These are phyloP conservation scores for Alternaria consortialis DNA, from an alignment of 2,329 filamentous ascomycete species.

Conservation along the genomic window DNA sequence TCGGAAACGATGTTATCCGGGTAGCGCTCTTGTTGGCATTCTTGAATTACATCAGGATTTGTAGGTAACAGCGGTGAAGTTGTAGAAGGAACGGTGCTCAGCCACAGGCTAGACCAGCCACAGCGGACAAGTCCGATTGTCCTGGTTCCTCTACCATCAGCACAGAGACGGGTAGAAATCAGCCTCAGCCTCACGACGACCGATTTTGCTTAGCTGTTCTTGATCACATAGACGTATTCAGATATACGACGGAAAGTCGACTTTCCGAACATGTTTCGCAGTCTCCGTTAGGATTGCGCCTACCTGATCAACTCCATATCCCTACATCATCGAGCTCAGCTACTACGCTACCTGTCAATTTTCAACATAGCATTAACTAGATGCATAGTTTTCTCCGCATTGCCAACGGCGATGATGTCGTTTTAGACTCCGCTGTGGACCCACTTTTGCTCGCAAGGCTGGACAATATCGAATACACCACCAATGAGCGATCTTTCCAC, in stretches of 20 bases:
- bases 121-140: constrained; percentile 9
- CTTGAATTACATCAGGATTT: not conserved
- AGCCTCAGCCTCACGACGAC: constrained; percentile 20
- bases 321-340: constrained; percentile 17
- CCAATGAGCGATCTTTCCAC: constrained; percentile 23
- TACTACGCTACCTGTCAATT: constrained; percentile 21
- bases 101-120: constrained; percentile 25
- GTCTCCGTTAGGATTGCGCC: constrained; percentile 15
- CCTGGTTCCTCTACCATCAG: constrained; percentile 7
- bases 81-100: constrained; percentile 14
- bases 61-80: constrained; percentile 24
- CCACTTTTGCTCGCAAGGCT: constrained; percentile 16
- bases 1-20: not conserved
- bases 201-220: constrained; percentile 21
- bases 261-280: constrained; percentile 27
- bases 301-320: constrained; percentile 8
- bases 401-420: constrained; percentile 2
- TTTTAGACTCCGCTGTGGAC: not conserved
- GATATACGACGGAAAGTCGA: constrained; percentile 26
- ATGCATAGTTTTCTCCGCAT: not conserved
- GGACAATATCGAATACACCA: not conserved
- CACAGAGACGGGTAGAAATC: constrained; percentile 16
- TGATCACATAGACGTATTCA: constrained; percentile 14
- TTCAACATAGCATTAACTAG: constrained; percentile 4
- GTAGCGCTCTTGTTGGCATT: not conserved